These are phyloP conservation scores for Paraconiothyrium brasiliense DNA, from an alignment of 2,329 filamentous ascomycete genomes.

Conservation along the genomic window DNA sequence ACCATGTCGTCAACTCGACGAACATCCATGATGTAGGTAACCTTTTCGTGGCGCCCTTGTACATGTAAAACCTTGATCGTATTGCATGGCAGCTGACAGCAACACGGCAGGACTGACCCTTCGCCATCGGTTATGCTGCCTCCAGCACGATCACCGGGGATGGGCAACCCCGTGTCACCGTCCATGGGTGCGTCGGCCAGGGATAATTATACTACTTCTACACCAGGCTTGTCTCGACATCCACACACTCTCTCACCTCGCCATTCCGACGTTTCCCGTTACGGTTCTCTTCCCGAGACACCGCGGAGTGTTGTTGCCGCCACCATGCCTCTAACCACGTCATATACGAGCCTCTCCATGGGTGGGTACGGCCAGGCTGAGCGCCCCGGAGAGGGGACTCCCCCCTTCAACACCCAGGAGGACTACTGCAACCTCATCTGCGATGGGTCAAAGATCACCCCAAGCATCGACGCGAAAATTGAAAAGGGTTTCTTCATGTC, in stretches of 20 bases:
- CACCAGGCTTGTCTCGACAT: conserved; percentile 48
- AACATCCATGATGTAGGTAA: conserved; percentile 57
- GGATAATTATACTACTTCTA: conserved; percentile 56
- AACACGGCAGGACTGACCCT: conserved; percentile 54
- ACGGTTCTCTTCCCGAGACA: conserved; percentile 48
- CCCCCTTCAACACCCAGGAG: conserved; percentile 58
- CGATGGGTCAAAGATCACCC: conserved; percentile 67
- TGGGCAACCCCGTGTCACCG: conserved; percentile 54
- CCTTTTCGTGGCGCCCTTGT: conserved; percentile 45
- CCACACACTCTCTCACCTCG: conserved; percentile 46
- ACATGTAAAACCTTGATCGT: conserved; percentile 40
- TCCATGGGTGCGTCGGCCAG: conserved; percentile 52
- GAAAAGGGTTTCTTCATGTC: conserved; percentile 87
- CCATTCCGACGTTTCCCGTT: conserved; percentile 43
- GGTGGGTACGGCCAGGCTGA: conserved; percentile 32
- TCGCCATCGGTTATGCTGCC: conserved; percentile 59
- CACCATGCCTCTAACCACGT: conserved; percentile 39
- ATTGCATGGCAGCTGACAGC: conserved; percentile 53
- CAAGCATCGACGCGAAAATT: conserved; percentile 80
- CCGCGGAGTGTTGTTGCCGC: conserved; percentile 47
- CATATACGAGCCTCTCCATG: conserved; percentile 27
- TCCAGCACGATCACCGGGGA: conserved; percentile 52
- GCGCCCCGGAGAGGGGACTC: conserved; percentile 41
- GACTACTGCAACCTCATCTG: conserved; percentile 70
- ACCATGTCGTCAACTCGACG: conserved; percentile 52